Percentiles rank a stretch among this genome's conserved stretches.
Conservation (phyloP, 202 grass and related monocot species). For the Setaria viridis region DNA sequence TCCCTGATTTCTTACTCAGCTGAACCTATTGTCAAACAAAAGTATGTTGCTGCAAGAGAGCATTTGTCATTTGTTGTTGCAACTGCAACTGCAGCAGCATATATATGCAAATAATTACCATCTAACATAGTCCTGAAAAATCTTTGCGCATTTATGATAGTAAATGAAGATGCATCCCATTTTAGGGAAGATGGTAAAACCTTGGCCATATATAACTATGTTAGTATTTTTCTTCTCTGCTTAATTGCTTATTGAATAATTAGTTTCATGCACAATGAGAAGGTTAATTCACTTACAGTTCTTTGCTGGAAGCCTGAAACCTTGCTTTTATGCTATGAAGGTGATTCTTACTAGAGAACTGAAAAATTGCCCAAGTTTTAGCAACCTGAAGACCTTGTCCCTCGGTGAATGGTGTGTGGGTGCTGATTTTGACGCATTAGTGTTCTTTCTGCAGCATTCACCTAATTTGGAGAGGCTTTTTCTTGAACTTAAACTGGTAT, state of each 20-base stretch:
- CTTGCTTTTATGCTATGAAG: background rate
- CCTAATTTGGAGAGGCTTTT: conserved; percentile 33
- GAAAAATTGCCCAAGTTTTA: conserved; percentile 21
- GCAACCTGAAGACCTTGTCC: conserved; percentile 41
- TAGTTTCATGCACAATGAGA: background rate
- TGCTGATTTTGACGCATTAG: conserved; percentile 3
- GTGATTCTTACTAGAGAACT: conserved; percentile 32
- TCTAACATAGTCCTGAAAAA: background rate
- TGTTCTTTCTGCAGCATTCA: conserved; percentile 31
- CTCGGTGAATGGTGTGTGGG: conserved; percentile 38
- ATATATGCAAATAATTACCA: background rate
- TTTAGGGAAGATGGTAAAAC: background rate
- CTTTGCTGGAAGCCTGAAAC: background rate
- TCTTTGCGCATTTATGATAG: background rate
- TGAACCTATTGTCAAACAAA: background rate
- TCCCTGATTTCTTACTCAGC: background rate
- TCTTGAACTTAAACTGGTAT: conserved; percentile 28
- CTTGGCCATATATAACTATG: background rate
- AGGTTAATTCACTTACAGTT: background rate
- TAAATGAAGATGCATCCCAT: background rate
- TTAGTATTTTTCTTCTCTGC: background rate
- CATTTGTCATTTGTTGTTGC: background rate
- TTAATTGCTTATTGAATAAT: background rate
- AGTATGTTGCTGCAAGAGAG: background rate
- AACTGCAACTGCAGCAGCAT: background rate